Conservation (phyloP, 1,284 basidiomycete species). For the Puccinia horiana region DNA sequence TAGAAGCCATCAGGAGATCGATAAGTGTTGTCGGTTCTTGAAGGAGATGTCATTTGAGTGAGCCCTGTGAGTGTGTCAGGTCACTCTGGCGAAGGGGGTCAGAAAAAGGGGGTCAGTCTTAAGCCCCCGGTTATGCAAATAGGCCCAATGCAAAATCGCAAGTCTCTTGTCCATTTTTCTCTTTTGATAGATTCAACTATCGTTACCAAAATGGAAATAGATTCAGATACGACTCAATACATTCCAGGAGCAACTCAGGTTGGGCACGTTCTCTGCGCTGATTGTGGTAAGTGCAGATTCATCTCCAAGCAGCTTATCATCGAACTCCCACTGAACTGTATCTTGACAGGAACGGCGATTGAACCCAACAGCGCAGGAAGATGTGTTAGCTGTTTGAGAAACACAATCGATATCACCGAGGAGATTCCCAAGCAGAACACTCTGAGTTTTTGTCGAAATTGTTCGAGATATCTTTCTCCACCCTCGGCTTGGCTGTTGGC, state of each 20-base stretch:
- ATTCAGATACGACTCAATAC: constrained; percentile 37
- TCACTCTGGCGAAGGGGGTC: too few species aligned
- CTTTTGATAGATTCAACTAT: neutral
- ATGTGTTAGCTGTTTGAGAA: constrained; percentile 85
- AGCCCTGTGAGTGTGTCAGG: neutral
- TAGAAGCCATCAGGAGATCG: neutral
- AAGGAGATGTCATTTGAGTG: neutral
- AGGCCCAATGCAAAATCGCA: neutral
- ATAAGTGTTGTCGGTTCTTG: neutral
- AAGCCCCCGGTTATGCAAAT: neutral
- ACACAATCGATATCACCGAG: constrained; percentile 96
- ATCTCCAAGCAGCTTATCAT: neutral
- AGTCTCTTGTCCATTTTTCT: neutral
- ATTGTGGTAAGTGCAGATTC: constrained; percentile 68
- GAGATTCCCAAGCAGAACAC: constrained; percentile 97
- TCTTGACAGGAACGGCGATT: constrained; percentile 62
- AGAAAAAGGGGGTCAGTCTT: neutral
- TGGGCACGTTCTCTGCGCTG: constrained; percentile 59
- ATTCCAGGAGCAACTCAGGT: constrained; percentile 41
- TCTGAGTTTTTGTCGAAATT: constrained; percentile 91
- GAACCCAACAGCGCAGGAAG: constrained; percentile 93
- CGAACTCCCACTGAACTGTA: neutral
- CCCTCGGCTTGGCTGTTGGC: constrained; percentile 83
- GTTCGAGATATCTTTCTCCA: constrained; percentile 91
- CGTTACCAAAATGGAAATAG: constrained; percentile 33